Conservation (phyloP, 352 stramenopile genomes). For the Pythium vanterpoolii region DNA sequence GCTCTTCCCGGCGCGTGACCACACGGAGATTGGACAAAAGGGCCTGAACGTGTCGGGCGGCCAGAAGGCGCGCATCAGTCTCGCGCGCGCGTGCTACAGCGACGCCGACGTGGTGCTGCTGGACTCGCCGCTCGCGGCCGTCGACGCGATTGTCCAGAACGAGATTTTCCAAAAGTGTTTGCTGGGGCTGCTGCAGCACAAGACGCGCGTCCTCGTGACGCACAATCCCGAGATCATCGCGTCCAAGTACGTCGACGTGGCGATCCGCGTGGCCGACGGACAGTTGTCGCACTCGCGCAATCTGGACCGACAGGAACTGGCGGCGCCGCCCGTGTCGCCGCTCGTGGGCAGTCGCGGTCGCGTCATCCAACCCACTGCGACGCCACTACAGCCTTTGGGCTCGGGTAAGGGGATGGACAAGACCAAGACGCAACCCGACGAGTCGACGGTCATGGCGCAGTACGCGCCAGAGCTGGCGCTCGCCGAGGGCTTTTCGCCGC, state of each 20-base stretch:
- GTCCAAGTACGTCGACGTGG: slow-evolving; percentile 57
- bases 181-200: slow-evolving; percentile 52
- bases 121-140: slow-evolving; percentile 49
- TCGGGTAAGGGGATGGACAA: too few relatives aligned
- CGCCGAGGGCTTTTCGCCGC: slow-evolving; percentile 33
- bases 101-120: slow-evolving; percentile 71
- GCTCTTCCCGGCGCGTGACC: slow-evolving; percentile 76
- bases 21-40: slow-evolving; percentile 70
- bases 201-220: slow-evolving; percentile 68
- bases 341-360: slow-evolving; percentile 26
- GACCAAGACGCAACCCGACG: background rate
- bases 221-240: slow-evolving; percentile 62
- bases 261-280: slow-evolving; percentile 50
- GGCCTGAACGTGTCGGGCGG: slow-evolving; percentile 61
- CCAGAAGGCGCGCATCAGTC: slow-evolving; percentile 67
- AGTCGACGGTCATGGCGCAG: slow-evolving; percentile 20
- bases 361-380: slow-evolving; percentile 1
- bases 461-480: slow-evolving; percentile 27
- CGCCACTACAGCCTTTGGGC: slow-evolving; percentile 5
- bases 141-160: slow-evolving; percentile 63
- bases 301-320: slow-evolving; percentile 30
- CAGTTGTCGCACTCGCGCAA: slow-evolving; percentile 46
- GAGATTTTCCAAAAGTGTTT: slow-evolving; percentile 85
- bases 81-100: slow-evolving; percentile 86
- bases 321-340: slow-evolving; percentile 31